phyloP scores from a whole-genome alignment of 208 protist species.

The Trichomonas gallinae region DNA sequence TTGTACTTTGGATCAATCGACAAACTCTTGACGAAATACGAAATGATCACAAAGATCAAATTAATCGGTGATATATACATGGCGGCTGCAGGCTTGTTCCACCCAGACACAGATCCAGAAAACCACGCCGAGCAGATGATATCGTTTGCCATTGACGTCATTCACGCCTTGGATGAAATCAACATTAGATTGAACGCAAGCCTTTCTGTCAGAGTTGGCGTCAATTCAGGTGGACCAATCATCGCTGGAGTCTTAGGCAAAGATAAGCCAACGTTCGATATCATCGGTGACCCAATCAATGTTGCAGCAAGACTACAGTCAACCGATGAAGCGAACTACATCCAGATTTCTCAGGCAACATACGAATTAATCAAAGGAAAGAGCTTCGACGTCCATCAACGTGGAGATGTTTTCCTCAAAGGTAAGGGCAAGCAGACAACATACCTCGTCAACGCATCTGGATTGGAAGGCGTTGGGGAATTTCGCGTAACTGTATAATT shows the following conservation, averaged over 20 bases:
- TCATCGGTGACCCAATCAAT: constrained; percentile 8
- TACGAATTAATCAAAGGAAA: neutral
- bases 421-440: neutral
- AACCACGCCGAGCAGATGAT: neutral
- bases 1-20: neutral
- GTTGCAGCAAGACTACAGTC: neutral
- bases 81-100: neutral
- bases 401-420: neutral
- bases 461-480: no score
- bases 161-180: neutral
- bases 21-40: neutral
- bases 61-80: constrained; percentile 5
- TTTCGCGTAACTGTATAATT: no score
- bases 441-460: neutral
- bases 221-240: neutral
- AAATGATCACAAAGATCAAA: constrained; percentile 5
- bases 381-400: neutral
- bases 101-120: neutral
- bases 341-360: neutral
- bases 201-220: neutral
- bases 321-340: neutral
- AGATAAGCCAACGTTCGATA: constrained; percentile 2
- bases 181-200: neutral
- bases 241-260: neutral
- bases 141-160: neutral